phyloP scores from a whole-genome alignment of 2,329 filamentous ascomycete genomes.

The Coniochaeta hoffmannii region DNA sequence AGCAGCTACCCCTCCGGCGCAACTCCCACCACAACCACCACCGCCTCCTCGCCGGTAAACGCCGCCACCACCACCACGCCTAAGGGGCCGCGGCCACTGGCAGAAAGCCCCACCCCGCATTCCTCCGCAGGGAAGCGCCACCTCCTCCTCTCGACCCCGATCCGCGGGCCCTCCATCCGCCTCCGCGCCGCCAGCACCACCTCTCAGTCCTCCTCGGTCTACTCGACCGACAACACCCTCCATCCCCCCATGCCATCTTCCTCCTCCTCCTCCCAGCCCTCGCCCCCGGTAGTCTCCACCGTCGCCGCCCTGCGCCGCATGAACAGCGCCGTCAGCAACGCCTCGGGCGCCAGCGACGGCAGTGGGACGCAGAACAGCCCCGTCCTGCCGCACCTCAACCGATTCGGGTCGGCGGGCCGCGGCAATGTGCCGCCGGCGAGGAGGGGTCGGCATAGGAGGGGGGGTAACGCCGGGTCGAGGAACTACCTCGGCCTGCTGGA shows the following conservation, averaged over 20 bases:
- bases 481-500: slow-evolving; percentile 39
- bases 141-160: background rate
- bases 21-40: background rate
- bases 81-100: background rate
- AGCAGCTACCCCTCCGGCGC: background rate
- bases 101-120: background rate
- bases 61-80: background rate
- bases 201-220: slow-evolving; percentile 10
- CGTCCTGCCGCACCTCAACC: slow-evolving; percentile 30
- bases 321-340: slow-evolving; percentile 40
- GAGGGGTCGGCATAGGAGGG: background rate
- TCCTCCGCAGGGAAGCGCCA: background rate
- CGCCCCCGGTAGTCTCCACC: slow-evolving; percentile 27
- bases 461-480: slow-evolving; percentile 27
- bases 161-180: background rate
- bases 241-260: slow-evolving; percentile 4
- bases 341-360: slow-evolving; percentile 7
- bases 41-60: background rate
- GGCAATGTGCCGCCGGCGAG: slow-evolving; percentile 1
- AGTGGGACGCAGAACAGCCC: slow-evolving; percentile 23
- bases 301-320: slow-evolving; percentile 48
- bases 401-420: slow-evolving; percentile 16
- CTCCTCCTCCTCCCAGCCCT: slow-evolving; percentile 5
- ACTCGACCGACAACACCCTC: slow-evolving; percentile 7
- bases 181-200: background rate